These are phyloP conservation scores for Claviceps pusilla DNA, from an alignment of 2,329 filamentous ascomycete species.

Conservation along the genomic window DNA sequence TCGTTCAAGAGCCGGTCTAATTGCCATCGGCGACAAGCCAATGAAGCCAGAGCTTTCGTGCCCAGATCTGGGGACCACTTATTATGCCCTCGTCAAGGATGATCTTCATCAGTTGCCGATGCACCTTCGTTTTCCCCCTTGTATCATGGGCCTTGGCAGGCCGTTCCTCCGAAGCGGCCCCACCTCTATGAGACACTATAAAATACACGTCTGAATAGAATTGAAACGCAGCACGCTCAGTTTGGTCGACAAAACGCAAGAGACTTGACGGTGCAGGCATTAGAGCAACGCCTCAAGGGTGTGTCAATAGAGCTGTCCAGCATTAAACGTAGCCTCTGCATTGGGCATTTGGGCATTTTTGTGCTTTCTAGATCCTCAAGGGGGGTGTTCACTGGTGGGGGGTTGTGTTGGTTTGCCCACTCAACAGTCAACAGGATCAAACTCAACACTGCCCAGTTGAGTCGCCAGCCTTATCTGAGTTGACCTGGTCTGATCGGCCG, in stretches of 20 bases:
- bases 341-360: background rate
- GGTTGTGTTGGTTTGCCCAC: no score
- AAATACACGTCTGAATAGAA: background rate
- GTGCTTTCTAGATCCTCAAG: background rate
- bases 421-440: no score
- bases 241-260: background rate
- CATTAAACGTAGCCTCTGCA: background rate
- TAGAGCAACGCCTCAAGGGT: background rate
- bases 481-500: background rate
- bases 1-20: background rate
- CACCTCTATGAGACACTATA: conserved; percentile 3
- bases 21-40: background rate
- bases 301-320: background rate
- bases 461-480: background rate
- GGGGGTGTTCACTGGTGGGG: background rate
- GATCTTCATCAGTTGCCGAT: background rate
- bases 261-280: background rate
- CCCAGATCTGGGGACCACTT: background rate
- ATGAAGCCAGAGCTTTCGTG: background rate
- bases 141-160: background rate
- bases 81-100: background rate
- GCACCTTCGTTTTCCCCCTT: background rate
- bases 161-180: background rate
- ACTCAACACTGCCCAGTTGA: background rate
- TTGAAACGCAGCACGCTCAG: background rate